Conservation (phyloP, 2,329 filamentous ascomycete genomes). For the Bertia moriformis region DNA sequence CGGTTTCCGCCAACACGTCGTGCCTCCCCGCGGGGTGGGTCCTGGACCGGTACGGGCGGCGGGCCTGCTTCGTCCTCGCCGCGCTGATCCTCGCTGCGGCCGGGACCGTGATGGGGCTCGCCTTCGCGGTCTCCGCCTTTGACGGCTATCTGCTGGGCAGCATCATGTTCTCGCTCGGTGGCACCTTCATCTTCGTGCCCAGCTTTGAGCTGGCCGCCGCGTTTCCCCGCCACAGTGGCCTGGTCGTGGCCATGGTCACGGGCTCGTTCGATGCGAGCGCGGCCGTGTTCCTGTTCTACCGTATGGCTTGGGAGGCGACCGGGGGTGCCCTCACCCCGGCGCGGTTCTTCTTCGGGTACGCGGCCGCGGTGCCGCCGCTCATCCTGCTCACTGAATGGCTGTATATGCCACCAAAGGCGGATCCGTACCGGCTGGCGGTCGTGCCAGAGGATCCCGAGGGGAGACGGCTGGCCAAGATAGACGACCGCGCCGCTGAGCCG, state of each 20-base stretch:
- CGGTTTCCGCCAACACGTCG: constrained; percentile 52
- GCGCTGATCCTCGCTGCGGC: constrained; percentile 41
- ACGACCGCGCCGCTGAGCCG: constrained; percentile 17
- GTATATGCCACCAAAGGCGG: constrained; percentile 23
- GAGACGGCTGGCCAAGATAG: constrained; percentile 39
- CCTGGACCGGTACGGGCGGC: constrained; percentile 52
- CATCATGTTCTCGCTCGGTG: constrained; percentile 43
- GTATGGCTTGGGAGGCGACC: constrained; percentile 33
- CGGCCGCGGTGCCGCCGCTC: constrained; percentile 15
- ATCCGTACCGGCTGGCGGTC: constrained; percentile 22
- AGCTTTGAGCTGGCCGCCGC: constrained; percentile 53
- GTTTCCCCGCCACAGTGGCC: constrained; percentile 41
- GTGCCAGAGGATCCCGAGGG: constrained; percentile 24
- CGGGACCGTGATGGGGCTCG: constrained; percentile 43
- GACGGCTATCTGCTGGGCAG: constrained; percentile 47
- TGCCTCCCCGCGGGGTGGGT: constrained; percentile 53
- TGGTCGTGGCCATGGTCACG: constrained; percentile 45
- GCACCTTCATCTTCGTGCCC: constrained; percentile 48
- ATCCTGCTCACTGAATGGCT: constrained; percentile 19
- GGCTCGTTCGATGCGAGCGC: constrained; percentile 52
- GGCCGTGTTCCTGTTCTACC: constrained; percentile 44
- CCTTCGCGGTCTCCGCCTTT: constrained; percentile 32
- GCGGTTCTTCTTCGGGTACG: constrained; percentile 24
- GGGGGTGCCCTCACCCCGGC: constrained; percentile 16
- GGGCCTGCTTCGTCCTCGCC: constrained; percentile 45